Evolutionary conservation across 164 flowering plant species (phyloP), one percentile per base, ranked within the genome.

Genomic region (Stephania japonica): DNA sequence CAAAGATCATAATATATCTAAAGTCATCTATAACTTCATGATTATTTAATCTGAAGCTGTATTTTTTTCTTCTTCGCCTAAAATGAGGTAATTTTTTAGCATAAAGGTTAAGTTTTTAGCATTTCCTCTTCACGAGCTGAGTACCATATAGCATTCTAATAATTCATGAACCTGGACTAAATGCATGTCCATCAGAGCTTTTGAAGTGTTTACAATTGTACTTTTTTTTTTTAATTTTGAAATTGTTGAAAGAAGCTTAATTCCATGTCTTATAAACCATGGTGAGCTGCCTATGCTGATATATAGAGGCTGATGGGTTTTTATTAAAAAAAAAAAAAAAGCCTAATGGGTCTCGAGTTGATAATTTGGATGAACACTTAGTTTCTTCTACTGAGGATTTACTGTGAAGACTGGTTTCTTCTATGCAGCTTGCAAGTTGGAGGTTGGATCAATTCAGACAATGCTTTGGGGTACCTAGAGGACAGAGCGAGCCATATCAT

Each of bases 401-500:
- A 83, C 77, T 84, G 83, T 67, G 75, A 78, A 83, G 82, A 70
- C 44, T 83, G 78, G 26, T 70, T 71, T 75, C 77, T 70, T 85
- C 69, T 82, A 93, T 98, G 98, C 74, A 88, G 98, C 75, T 82
- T 95, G 81, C 99, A 95, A 85, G 86, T 95, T 82, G 99, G 99
- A 53, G 97, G 99, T 64, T 97, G 99, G 50, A 89, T 95, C 75
- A 90, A 85, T 69, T 73, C 84, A 5, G 88, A 84, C 42, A 95
- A 95, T 86, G 88, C 87, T 75, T 72, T 80, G 79, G 80, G 81
- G 77, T 95, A 86, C 84, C 79, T 95, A n/a, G 88, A 85, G n/a
- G 90, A 89, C 81, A 97, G 97, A 76, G 98, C 98, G 53, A 88
- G 92, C 90, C 99, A 95, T 90, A 92, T 95, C 70, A 95, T 95